Evolutionary conservation across 202 grass and related monocot species (phyloP).

Genomic region (Eragrostis tef): DNA sequence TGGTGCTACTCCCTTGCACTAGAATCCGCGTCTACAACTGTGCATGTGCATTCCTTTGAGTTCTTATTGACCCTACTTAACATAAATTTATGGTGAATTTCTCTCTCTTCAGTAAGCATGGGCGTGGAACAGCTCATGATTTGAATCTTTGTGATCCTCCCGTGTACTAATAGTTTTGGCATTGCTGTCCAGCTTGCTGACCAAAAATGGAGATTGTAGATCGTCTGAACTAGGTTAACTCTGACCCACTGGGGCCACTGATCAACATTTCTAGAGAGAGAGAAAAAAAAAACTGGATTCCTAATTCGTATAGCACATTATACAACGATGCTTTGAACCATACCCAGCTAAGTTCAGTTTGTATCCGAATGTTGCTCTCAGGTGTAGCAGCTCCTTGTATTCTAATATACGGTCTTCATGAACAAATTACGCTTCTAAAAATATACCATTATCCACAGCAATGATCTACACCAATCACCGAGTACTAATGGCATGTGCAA

Average conservation of each 20-base stretch:
- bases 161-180: neutral
- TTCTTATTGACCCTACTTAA: conserved; percentile 16
- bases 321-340: no score
- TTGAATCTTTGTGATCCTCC: neutral
- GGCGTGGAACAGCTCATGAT: conserved; percentile 25
- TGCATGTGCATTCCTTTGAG: conserved; percentile 32
- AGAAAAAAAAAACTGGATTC: neutral
- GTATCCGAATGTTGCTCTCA: no score
- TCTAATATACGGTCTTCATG: no score
- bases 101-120: neutral
- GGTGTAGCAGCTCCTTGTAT: no score
- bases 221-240: neutral
- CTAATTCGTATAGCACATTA: neutral
- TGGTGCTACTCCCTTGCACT: conserved; percentile 32
- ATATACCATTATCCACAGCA: no score
- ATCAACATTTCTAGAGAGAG: neutral
- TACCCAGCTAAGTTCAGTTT: no score
- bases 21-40: conserved; percentile 16
- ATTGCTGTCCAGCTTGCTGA: neutral
- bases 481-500: no score
- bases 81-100: conserved; percentile 7
- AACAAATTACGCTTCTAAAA: no score
- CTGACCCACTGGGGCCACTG: neutral
- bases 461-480: no score
- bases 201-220: neutral